Percentiles rank a stretch among this genome's conserved stretches.
phyloP scores from a whole-genome alignment of 225 moss, liverwort and hornwort species.

The Rhytidiadelphus loreus region DNA sequence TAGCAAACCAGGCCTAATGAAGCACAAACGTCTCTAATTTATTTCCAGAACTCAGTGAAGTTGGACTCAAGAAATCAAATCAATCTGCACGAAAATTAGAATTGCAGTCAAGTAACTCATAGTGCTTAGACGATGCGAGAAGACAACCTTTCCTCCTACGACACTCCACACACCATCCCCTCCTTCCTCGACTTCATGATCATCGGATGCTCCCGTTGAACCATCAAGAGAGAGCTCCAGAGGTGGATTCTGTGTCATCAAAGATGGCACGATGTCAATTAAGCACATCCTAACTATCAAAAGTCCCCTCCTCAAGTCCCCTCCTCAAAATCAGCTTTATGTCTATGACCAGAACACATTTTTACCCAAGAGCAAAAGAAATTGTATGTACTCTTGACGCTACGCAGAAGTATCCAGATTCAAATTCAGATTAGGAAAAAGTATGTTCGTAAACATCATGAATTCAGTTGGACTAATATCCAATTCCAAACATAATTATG shows the following conservation, averaged over 20 bases:
- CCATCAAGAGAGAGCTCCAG: conserved; percentile 93
- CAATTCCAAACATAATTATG: not conserved
- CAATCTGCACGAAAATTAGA: not conserved
- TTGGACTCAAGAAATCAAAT: not conserved
- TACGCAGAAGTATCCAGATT: not conserved
- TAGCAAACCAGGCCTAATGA: not conserved
- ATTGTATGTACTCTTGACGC: not conserved
- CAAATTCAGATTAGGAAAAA: not conserved
- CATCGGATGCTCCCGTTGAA: conserved; percentile 90
- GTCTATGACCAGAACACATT: not conserved
- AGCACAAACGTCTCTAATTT: not conserved
- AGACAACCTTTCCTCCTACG: conserved; percentile 87
- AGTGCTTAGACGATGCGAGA: not conserved
- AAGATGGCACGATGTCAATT: not conserved
- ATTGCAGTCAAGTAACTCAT: not conserved
- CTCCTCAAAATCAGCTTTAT: not conserved
- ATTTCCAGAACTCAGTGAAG: not conserved
- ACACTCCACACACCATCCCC: conserved; percentile 99
- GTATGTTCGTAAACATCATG: not conserved
- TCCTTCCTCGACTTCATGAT: conserved; percentile 94
- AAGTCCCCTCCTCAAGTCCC: not conserved
- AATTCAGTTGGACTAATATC: not conserved
- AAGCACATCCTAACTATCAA: not conserved
- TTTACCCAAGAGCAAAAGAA: not conserved
- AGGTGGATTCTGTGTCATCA: conserved; percentile 79